phyloP scores from a whole-genome alignment of 2,329 filamentous ascomycete species.

The Xylariomycetidae sp. region DNA sequence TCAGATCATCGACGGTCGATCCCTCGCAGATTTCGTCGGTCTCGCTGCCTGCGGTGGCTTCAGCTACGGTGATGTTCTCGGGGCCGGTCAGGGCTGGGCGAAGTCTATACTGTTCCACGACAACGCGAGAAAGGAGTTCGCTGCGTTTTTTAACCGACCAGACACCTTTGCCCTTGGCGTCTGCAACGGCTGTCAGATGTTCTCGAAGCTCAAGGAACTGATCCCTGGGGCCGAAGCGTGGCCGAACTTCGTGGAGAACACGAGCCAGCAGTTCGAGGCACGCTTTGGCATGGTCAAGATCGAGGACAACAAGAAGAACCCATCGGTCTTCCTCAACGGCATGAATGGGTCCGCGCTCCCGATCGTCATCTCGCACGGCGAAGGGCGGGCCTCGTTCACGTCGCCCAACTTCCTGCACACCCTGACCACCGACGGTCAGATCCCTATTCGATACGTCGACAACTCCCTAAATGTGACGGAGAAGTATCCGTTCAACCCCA shows the following conservation, averaged over 20 bases:
- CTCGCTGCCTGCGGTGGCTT: constrained; percentile 95
- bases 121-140: constrained; percentile 69
- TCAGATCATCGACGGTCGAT: constrained; percentile 74
- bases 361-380: constrained; percentile 84
- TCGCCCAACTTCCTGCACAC: constrained; percentile 44
- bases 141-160: constrained; percentile 75
- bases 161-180: constrained; percentile 93
- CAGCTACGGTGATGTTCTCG: constrained; percentile 78
- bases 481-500: constrained; percentile 83
- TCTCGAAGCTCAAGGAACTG: constrained; percentile 73
- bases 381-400: constrained; percentile 72
- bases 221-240: constrained; percentile 74
- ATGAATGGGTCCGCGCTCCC: constrained; percentile 79
- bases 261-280: constrained; percentile 83
- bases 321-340: constrained; percentile 76
- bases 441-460: constrained; percentile 79
- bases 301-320: constrained; percentile 54
- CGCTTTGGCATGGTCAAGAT: constrained; percentile 82
- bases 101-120: constrained; percentile 86
- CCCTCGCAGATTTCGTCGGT: constrained; percentile 76
- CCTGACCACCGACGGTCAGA: constrained; percentile 61
- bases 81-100: constrained; percentile 95
- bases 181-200: constrained; percentile 96
- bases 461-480: constrained; percentile 72
- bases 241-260: constrained; percentile 57